phyloP scores from a whole-genome alignment of 352 stramenopile species.

The Globisporangium nunn region DNA sequence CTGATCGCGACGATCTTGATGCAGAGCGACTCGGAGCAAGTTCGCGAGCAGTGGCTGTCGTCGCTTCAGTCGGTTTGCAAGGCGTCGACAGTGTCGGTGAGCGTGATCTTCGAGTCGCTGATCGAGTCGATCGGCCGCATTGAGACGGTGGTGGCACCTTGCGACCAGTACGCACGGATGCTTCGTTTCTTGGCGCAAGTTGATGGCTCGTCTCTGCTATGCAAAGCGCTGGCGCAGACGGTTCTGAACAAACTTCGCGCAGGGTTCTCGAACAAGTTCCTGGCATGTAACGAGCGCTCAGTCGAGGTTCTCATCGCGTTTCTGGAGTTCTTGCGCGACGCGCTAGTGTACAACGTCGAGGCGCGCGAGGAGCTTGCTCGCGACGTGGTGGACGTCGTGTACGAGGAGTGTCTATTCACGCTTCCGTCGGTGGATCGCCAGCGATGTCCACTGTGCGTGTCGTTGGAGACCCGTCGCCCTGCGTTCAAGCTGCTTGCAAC shows the following conservation, averaged over 20 bases:
- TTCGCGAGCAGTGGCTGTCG: slow-evolving; percentile 81
- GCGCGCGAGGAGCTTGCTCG: slow-evolving; percentile 44
- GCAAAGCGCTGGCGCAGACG: slow-evolving; percentile 39
- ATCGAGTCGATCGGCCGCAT: slow-evolving; percentile 59
- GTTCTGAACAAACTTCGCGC: slow-evolving; percentile 54
- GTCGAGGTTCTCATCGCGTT: slow-evolving; percentile 67
- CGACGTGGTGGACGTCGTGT: slow-evolving; percentile 75
- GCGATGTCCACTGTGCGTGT: slow-evolving; percentile 67
- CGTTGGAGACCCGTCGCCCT: slow-evolving; percentile 64
- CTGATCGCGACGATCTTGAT: slow-evolving; percentile 57
- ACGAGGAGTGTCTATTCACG: slow-evolving; percentile 82
- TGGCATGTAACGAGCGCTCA: slow-evolving; percentile 62
- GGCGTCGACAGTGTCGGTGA: slow-evolving; percentile 27
- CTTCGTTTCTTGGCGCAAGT: slow-evolving; percentile 64
- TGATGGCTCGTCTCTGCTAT: slow-evolving; percentile 38
- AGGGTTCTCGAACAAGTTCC: slow-evolving; percentile 76
- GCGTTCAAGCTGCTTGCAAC: slow-evolving; percentile 79
- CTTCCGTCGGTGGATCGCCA: slow-evolving; percentile 55
- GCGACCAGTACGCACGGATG: slow-evolving; percentile 69
- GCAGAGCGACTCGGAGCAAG: slow-evolving; percentile 60
- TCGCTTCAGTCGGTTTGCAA: slow-evolving; percentile 71
- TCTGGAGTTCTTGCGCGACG: slow-evolving; percentile 72
- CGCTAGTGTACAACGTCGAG: slow-evolving; percentile 44
- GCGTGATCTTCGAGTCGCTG: slow-evolving; percentile 60
- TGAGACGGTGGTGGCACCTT: slow-evolving; percentile 48